Base-by-base conservation (phyloP, 1,284 basidiomycete species). In the Microbotryum scabiosae region DNA sequence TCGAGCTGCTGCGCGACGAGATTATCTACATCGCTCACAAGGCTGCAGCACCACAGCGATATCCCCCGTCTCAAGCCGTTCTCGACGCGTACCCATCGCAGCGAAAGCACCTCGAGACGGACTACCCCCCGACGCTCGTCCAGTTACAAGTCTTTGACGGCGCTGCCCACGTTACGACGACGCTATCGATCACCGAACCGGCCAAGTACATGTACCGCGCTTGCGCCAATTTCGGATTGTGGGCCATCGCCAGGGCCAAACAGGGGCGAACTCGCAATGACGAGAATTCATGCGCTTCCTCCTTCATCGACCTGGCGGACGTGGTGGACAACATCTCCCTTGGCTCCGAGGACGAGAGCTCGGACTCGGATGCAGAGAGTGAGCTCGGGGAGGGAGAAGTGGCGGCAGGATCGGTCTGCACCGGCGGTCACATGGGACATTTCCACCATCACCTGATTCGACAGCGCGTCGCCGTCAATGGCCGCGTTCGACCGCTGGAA, bases 1-100 rank as follows among this genome's bases (percentile, higher is more conserved):
- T 85, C 67, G 94, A 98, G 75, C 90, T 97, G 0, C 76, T 97
- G 45, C 79, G 89, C 54, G 94, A 98, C 72, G 93, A 97, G 75
- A 86, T 91, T 53, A 84, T 97, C 44, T 97, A 90, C 72, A 16
- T 75, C 43, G 92, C 93, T 0, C 93, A 97, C 74, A 91, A 87
- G 71, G 94, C 94, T 21, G 89, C 90, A 1, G 77, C 88, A 72
- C 94, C 94, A 0, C 80, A 83, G 0, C 78, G 78, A 64, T 92
- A 85, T 71, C 85, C 86, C 0, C 71, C 89, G 8, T 47, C 59
- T 4, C 47, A 56, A 6, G 41, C 51, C 6, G 55, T 61, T 51
- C 66, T 54, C 67, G 62, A 51, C n/a, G 56, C 56, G 14, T 68
- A 66, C 69, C 48, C 67, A 61, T 58, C 70, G 52, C 57, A 73